Percentiles rank a stretch among this genome's conserved stretches.
Conservation (phyloP, 495 filamentous ascomycete species). For the Schizothecium vesticola region DNA sequence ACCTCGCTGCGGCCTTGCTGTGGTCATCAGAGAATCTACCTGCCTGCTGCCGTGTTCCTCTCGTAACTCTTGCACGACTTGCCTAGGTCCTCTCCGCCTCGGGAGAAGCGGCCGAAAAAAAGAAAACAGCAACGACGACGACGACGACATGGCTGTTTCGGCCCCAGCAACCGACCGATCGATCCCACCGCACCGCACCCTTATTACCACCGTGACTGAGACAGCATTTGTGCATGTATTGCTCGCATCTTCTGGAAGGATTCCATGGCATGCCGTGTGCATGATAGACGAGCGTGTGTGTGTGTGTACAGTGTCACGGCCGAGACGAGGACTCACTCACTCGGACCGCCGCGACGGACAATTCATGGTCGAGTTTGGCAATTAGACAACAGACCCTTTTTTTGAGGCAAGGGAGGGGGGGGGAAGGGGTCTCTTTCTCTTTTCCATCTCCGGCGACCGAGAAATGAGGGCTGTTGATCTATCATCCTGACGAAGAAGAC, state of each 20-base stretch:
- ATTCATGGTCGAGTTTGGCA: not conserved
- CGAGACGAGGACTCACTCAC: not conserved
- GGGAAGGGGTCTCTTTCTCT: no score
- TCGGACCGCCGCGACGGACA: not conserved
- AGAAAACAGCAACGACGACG: not conserved
- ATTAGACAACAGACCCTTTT: not conserved
- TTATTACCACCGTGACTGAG: not conserved
- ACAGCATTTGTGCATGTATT: not conserved
- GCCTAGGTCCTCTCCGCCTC: not conserved
- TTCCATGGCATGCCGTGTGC: conserved; percentile 2
- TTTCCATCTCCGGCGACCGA: not conserved
- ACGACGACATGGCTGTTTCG: not conserved
- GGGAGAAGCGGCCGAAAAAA: not conserved
- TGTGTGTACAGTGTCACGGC: not conserved
- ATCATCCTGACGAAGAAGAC: not conserved
- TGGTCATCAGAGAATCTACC: not conserved
- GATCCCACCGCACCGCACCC: not conserved
- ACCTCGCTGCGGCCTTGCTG: not conserved
- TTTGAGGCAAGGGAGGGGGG: not conserved
- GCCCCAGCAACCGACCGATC: not conserved
- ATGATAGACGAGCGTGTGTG: not conserved
- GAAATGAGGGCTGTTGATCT: not conserved
- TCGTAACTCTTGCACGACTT: not conserved
- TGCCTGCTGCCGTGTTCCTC: not conserved
- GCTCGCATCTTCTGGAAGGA: conserved; percentile 7